phyloP scores from a whole-genome alignment of 208 protist species.

The Wallacemonas sp. region DNA sequence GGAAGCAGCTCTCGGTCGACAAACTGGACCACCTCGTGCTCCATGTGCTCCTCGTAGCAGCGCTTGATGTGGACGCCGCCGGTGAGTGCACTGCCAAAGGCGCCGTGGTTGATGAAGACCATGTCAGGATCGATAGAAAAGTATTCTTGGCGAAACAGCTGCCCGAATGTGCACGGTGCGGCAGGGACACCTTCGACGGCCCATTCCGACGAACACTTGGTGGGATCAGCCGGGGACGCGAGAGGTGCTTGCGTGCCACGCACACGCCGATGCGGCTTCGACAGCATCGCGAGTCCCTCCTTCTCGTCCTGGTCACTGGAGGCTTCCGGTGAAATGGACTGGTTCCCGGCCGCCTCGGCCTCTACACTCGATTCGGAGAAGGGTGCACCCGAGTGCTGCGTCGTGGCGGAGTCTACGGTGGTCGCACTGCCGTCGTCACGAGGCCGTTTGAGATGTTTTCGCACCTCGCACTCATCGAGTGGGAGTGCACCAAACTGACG shows the following conservation, averaged over 20 bases:
- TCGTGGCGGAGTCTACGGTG: not conserved
- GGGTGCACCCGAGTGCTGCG: not conserved
- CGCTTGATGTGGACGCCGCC: slow-evolving; percentile 76
- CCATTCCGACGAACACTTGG: not conserved
- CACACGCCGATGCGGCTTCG: not conserved
- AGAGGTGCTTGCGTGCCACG: not conserved
- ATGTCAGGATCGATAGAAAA: slow-evolving; percentile 73
- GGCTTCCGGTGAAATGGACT: not conserved
- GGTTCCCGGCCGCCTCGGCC: not conserved
- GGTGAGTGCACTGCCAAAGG: slow-evolving; percentile 81
- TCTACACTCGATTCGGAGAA: slow-evolving; percentile 2
- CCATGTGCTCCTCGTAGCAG: slow-evolving; percentile 72
- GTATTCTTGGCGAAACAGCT: slow-evolving; percentile 46
- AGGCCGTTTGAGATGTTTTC: not conserved
- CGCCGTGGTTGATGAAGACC: slow-evolving; percentile 93
- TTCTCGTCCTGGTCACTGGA: not conserved
- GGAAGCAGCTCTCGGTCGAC: slow-evolving; percentile 88
- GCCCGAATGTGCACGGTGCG: slow-evolving; percentile 37
- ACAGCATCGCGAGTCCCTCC: not conserved
- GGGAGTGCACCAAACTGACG: not conserved
- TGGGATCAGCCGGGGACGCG: not conserved
- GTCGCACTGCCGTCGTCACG: not conserved
- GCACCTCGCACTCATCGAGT: not conserved
- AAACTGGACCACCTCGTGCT: slow-evolving; percentile 84
- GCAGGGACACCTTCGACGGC: not conserved